phyloP scores from a whole-genome alignment of 2,329 filamentous ascomycete genomes.

The Aspergillus pseudoglaucus region DNA sequence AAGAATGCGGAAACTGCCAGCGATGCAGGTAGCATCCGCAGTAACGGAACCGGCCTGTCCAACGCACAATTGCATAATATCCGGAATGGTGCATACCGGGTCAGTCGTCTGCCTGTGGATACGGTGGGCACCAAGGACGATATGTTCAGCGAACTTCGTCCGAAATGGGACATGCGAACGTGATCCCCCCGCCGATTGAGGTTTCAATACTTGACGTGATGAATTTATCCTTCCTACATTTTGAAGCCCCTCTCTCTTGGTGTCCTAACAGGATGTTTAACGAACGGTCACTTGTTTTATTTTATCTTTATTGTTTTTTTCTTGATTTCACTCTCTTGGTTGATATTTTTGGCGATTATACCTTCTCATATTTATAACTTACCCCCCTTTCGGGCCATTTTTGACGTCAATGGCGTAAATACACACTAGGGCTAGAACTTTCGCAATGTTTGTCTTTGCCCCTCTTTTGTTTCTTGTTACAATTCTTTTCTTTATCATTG shows the following conservation, averaged over 20 bases:
- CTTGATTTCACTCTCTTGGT: slow-evolving; percentile 3
- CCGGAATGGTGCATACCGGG: slow-evolving; percentile 74
- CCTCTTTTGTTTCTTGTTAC: slow-evolving; percentile 8
- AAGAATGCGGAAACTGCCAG: slow-evolving; percentile 37
- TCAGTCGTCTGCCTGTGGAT: slow-evolving; percentile 76
- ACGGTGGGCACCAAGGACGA: slow-evolving; percentile 71
- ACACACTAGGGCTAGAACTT: slow-evolving; percentile 9
- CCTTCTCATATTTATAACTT: no score
- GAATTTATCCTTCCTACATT: slow-evolving; percentile 6
- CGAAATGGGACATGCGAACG: slow-evolving; percentile 47
- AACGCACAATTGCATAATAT: slow-evolving; percentile 63
- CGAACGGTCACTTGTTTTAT: slow-evolving; percentile 11
- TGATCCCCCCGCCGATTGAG: slow-evolving; percentile 7
- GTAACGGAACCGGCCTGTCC: slow-evolving; percentile 73
- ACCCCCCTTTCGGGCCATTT: no score
- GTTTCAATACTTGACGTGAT: slow-evolving; percentile 11
- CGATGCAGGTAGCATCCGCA: slow-evolving; percentile 49
- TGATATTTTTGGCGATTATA: no score
- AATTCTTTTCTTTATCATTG: no score
- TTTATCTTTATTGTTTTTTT: slow-evolving; percentile 3
- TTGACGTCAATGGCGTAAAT: slow-evolving; percentile 15
- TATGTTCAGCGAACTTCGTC: slow-evolving; percentile 52
- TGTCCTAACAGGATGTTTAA: slow-evolving; percentile 10
- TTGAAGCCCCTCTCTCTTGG: slow-evolving; percentile 3
- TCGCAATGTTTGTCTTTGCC: not conserved